Percentiles rank a stretch among this genome's conserved stretches.
Conservation (phyloP, 768 basidiomycete species). For the Pholiota molesta region DNA sequence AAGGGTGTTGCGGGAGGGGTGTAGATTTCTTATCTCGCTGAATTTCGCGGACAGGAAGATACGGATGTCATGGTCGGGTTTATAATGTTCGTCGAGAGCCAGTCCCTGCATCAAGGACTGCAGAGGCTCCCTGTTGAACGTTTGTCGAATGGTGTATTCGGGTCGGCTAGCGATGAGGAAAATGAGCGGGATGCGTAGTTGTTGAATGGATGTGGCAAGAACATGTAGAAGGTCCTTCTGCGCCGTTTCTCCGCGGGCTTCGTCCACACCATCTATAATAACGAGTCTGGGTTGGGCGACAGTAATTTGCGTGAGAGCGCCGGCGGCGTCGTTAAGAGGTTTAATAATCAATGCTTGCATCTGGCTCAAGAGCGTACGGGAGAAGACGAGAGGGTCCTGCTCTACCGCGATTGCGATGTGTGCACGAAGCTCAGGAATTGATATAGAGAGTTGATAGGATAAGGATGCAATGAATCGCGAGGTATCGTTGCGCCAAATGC, state of each 20-base stretch:
- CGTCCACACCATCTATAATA: conserved; percentile 6
- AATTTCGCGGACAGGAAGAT: too few species aligned
- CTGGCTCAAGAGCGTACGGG: too few species aligned
- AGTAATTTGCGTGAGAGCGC: too few species aligned
- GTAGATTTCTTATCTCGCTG: too few species aligned
- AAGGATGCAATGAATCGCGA: not conserved
- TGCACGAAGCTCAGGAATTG: not conserved
- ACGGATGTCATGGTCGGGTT: too few species aligned
- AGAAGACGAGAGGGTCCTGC: not conserved
- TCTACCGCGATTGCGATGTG: not conserved
- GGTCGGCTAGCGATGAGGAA: conserved; percentile 7
- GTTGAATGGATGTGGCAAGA: not conserved
- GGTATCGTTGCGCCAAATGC: not conserved
- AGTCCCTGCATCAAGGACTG: not conserved
- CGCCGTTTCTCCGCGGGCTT: not conserved
- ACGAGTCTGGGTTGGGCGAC: too few species aligned
- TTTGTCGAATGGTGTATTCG: not conserved
- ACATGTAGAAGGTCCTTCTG: not conserved
- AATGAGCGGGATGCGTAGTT: not conserved
- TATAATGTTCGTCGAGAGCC: not conserved
- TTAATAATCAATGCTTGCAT: too few species aligned
- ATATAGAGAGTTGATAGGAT: not conserved
- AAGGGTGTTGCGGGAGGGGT: too few species aligned
- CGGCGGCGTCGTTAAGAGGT: too few species aligned
- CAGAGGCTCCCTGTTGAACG: not conserved